phyloP scores from a whole-genome alignment of 768 basidiomycete species.

The Tulasnella sp. region DNA sequence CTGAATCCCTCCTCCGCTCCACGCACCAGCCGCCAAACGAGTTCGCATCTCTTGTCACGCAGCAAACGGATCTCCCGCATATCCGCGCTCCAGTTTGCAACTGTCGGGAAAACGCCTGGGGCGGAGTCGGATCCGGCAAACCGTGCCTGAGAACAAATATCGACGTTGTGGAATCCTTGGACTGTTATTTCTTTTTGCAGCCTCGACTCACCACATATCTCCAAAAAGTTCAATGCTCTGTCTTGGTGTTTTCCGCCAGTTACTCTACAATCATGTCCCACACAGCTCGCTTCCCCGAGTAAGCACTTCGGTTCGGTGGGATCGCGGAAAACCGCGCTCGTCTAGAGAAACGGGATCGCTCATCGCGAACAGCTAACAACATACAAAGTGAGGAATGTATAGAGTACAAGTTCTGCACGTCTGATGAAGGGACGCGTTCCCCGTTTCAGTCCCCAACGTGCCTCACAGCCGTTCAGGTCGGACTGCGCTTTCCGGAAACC shows the following conservation, averaged over 20 bases:
- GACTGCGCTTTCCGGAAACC: neutral
- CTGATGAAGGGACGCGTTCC: too few relatives aligned
- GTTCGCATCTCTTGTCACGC: too few relatives aligned
- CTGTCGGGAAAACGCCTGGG: too few relatives aligned
- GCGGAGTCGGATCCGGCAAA: neutral
- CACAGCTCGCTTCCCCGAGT: neutral
- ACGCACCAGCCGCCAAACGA: too few relatives aligned
- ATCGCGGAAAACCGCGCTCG: neutral
- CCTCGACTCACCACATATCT: neutral
- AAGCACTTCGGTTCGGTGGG: neutral
- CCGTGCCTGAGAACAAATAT: neutral
- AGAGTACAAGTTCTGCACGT: too few relatives aligned
- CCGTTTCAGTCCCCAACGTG: too few relatives aligned
- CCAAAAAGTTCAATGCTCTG: neutral
- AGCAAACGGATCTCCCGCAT: too few relatives aligned
- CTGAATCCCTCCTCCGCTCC: too few relatives aligned
- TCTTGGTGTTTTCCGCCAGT: neutral
- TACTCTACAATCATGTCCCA: neutral
- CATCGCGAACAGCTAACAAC: neutral
- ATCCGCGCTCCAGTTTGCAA: too few relatives aligned
- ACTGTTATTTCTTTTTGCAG: neutral
- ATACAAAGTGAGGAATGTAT: neutral
- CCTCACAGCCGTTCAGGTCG: neutral
- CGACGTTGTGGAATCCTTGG: neutral
- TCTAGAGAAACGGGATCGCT: neutral